Percentiles rank a stretch among this genome's conserved stretches.
Evolutionary conservation across 352 stramenopile species (phyloP).

Genomic region (Globisporangium nodosum): DNA sequence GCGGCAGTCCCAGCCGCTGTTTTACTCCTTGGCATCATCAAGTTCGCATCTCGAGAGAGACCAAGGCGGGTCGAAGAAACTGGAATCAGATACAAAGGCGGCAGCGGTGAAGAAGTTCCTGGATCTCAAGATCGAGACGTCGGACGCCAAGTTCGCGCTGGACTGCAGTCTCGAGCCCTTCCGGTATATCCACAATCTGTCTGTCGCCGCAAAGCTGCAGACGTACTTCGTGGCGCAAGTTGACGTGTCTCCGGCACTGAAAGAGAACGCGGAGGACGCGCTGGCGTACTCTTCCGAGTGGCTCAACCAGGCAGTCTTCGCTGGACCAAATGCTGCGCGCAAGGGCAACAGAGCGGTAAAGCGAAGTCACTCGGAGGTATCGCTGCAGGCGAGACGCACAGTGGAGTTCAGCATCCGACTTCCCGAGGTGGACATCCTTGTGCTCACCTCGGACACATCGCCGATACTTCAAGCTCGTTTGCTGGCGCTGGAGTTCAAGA

Average conservation of each 20-base stretch:
- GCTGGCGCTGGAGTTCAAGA: conserved; percentile 47
- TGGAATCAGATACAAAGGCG: background rate
- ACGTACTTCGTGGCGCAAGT: conserved; percentile 58
- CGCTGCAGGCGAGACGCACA: background rate
- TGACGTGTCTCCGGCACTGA: conserved; percentile 34
- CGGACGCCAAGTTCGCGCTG: conserved; percentile 47
- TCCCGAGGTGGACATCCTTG: conserved; percentile 59
- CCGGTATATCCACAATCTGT: conserved; percentile 67
- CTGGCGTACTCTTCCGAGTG: conserved; percentile 42
- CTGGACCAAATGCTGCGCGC: conserved; percentile 7
- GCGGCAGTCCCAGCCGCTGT: conserved; percentile 26
- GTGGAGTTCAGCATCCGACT: conserved; percentile 52
- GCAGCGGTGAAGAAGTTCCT: conserved; percentile 28
- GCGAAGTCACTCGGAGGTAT: background rate
- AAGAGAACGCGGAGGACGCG: conserved; percentile 50
- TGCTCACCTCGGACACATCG: conserved; percentile 55
- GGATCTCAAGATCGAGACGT: conserved; percentile 50
- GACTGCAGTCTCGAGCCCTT: conserved; percentile 57
- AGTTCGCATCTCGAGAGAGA: background rate
- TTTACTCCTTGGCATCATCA: conserved; percentile 22
- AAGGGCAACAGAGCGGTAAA: background rate
- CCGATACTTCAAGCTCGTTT: conserved; percentile 60
- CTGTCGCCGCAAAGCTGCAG: conserved; percentile 54
- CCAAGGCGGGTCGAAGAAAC: background rate
- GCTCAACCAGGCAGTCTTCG: conserved; percentile 50